Evolutionary conservation across 2,329 filamentous ascomycete species (phyloP).

Genomic region (Claviceps capensis): DNA sequence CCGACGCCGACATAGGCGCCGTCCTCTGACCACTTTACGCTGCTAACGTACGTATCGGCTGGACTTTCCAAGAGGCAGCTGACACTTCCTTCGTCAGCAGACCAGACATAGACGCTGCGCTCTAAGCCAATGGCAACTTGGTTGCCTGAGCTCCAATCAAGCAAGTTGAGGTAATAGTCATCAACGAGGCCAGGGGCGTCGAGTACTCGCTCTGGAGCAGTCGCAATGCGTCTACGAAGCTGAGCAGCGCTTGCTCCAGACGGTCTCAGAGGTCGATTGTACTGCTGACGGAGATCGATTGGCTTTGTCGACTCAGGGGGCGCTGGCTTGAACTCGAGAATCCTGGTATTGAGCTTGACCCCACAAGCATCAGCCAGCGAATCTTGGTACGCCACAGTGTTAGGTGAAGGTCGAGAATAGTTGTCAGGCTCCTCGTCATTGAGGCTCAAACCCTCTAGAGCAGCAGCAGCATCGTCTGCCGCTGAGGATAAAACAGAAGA

Average conservation of each 20-base stretch:
- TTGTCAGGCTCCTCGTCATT: conserved; percentile 53
- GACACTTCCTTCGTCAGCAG: conserved; percentile 82
- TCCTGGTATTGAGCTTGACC: conserved; percentile 84
- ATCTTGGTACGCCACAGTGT: conserved; percentile 82
- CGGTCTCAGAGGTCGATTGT: conserved; percentile 88
- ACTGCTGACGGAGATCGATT: conserved; percentile 92
- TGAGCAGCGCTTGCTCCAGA: conserved; percentile 63
- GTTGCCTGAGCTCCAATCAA: conserved; percentile 97
- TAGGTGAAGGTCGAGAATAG: conserved; percentile 70
- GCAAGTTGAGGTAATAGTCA: conserved; percentile 96
- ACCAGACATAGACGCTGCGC: conserved; percentile 97
- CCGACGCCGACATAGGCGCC: conserved; percentile 94
- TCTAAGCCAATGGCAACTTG: conserved; percentile 96
- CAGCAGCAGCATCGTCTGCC: conserved; percentile 65
- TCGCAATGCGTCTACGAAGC: conserved; percentile 82
- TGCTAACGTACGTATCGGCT: conserved; percentile 90
- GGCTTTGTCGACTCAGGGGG: conserved; percentile 97
- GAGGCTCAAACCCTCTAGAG: conserved; percentile 67
- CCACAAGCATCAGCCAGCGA: conserved; percentile 84
- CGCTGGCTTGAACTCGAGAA: conserved; percentile 95
- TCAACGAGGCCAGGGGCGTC: conserved; percentile 93
- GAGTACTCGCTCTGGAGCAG: conserved; percentile 87
- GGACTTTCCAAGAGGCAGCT: conserved; percentile 77
- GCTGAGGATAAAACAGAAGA: conserved; percentile 67
- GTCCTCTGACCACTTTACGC: conserved; percentile 97